Evolutionary conservation across 139 green algal species (phyloP), one percentile per base, ranked within the genome.

Genomic region (Picochlorum sp.): DNA sequence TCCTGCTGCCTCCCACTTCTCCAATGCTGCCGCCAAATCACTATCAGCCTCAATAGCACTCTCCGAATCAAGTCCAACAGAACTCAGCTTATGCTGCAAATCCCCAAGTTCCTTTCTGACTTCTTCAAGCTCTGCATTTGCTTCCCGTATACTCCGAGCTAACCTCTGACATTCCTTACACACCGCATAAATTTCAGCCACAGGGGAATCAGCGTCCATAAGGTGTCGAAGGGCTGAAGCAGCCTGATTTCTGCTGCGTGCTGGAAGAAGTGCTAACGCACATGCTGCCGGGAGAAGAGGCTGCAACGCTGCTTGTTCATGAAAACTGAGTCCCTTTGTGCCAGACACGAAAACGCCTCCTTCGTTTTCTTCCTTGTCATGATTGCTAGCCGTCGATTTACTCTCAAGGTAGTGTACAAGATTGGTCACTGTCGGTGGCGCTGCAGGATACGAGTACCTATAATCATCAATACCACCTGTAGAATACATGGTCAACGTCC

Each of bases 401-500:
- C 5, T 20, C 47, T 31, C 56, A 41, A 79, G 44, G 4, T 49
- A 45, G 3, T 30, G 8, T 41, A 68, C 1, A 9, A 88, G 57
- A 6, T 72, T 54, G 2, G 45, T 6, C 4, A 70, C 21, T 2
- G 28, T 31, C 10, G 79, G 77, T 0, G 60, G 45, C 8, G 50
- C 21, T 14, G 55, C 34, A 18, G 77, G 68, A 57, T 85, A 83
- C 11, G 38, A 65, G 45, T 68, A 90, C 20, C 85, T 57, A 69
- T 90, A 93, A 73, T 93, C 77, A 0, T 69, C 65, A 62, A 84
- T 84, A 26, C 70, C 60, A 2, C 73, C 74, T 50, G 52, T 18
- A 26, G 74, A 51, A 63, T 91, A 94, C 86, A 93, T 95, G 60
- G 73, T 45, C 61, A 95, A 60, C 45, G 89, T 74, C 87, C 87